Evolutionary conservation across 1,284 basidiomycete genomes (phyloP).

Genomic region (Austroboletus novae-zelandiae): DNA sequence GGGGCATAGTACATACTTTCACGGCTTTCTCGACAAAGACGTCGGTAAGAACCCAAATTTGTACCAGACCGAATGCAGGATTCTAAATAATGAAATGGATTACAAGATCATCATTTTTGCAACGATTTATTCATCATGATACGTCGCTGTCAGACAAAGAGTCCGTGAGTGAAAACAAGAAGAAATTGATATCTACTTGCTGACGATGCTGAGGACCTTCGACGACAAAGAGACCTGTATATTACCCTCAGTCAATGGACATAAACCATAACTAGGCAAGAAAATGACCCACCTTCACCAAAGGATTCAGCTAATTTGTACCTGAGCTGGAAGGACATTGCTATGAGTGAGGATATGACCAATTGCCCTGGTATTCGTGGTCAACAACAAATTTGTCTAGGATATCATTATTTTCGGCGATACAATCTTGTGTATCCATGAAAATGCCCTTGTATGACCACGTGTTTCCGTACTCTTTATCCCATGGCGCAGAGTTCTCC

Average conservation of each 20-base stretch:
- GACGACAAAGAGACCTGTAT: constrained; percentile 19
- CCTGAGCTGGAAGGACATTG: constrained; percentile 22
- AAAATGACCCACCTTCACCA: constrained; percentile 20
- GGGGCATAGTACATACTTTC: constrained; percentile 32
- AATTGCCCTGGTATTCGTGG: constrained; percentile 36
- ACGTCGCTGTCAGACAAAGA: constrained; percentile 8
- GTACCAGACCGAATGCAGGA: constrained; percentile 54
- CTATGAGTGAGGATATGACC: constrained; percentile 40
- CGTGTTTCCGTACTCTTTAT: constrained; percentile 51
- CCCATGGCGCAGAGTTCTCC: constrained; percentile 45
- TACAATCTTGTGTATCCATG: too few species aligned
- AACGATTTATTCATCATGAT: constrained; percentile 19
- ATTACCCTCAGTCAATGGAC: neutral
- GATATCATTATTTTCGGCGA: neutral
- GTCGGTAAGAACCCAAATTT: constrained; percentile 50
- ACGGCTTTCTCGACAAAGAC: constrained; percentile 54
- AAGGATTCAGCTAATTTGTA: constrained; percentile 14
- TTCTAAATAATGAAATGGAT: constrained; percentile 44
- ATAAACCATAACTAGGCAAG: neutral
- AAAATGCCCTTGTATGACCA: constrained; percentile 47
- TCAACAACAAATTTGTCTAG: constrained; percentile 24
- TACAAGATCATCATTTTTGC: neutral
- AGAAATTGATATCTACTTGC: constrained; percentile 15
- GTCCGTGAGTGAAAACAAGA: too few species aligned
- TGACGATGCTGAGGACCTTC: constrained; percentile 30